Evolutionary conservation across 192 early-diverging fungal genomes (phyloP).

Genomic region (Entomortierella lignicola): DNA sequence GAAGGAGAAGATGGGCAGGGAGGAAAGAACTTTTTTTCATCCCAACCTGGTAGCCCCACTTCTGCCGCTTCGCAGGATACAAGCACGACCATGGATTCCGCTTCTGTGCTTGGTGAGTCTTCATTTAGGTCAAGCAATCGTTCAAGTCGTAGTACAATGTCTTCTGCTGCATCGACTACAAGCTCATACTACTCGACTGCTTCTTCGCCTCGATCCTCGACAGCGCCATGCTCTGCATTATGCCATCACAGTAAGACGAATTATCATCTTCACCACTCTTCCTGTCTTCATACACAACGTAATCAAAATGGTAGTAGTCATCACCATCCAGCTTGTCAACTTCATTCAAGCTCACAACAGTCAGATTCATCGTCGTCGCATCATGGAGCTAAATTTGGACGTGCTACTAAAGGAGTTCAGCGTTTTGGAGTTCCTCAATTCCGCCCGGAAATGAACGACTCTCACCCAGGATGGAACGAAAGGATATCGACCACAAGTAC

Average conservation of each 20-base stretch:
- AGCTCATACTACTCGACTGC: slow-evolving; percentile 23
- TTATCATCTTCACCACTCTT: slow-evolving; percentile 15
- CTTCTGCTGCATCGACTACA: slow-evolving; percentile 22
- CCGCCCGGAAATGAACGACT: slow-evolving; percentile 24
- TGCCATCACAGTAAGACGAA: slow-evolving; percentile 17
- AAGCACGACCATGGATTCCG: slow-evolving; percentile 15
- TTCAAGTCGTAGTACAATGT: slow-evolving; percentile 9
- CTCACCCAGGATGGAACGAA: slow-evolving; percentile 6
- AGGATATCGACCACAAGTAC: not conserved
- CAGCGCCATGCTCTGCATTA: slow-evolving; percentile 27
- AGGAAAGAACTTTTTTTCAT: not conserved
- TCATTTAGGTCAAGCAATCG: not conserved
- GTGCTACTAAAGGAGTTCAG: slow-evolving; percentile 34
- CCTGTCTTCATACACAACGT: slow-evolving; percentile 15
- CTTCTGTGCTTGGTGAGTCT: slow-evolving; percentile 15
- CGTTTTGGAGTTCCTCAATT: slow-evolving; percentile 36
- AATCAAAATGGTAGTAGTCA: slow-evolving; percentile 5
- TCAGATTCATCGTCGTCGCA: not conserved
- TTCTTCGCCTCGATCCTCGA: slow-evolving; percentile 14
- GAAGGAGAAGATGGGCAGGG: not conserved
- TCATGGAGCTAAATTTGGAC: slow-evolving; percentile 21
- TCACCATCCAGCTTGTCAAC: slow-evolving; percentile 26
- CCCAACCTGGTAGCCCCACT: slow-evolving; percentile 20
- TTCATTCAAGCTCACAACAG: not conserved
- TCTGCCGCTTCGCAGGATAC: slow-evolving; percentile 18